Base-by-base conservation (phyloP, 805 yeast genomes). In the Millerozyma acaciae region DNA sequence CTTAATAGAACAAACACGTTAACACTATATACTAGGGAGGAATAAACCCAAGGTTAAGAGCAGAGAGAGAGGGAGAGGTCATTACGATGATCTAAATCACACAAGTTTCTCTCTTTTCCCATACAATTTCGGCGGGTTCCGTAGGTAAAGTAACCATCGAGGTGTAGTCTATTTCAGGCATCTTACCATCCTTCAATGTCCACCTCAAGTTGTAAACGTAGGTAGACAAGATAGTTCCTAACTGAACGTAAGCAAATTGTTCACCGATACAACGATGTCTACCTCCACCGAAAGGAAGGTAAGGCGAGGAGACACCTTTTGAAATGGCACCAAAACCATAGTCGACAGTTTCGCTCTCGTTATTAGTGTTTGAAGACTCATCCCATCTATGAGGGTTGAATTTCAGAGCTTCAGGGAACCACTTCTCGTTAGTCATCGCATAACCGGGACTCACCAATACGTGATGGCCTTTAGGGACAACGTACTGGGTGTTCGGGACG, bases 221-320 rank as follows among this genome's bases (percentile, higher is more conserved):
- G 12, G 87, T 76, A 23, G 85, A 64, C 53, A 93, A 68, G 40
- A 93, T 70, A 31, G 93, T 80, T 31, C 96, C 96, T 45, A 93
- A 75, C 70, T 93, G 98, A 46, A 82, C 79, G 60, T 80, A 86
- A 16, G 98, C 98, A 66, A 93, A 93, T 59, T 90, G 97, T 65
- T 93, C 98, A 57, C 98, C 98, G 53, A 93, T 90, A 68, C 98
- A 93, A 69, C 98, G 84, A 62, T 93, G 98, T 74, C 98, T 84
- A 47, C 98, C 98, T 62, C 97, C 98, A 49, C 98, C 98, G 53
- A 93, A 93, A 35, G 98, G 98, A 57, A 93, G 76, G 65, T 87
- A 93, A 38, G 97, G 96, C 26, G 96, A 86, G 19, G 85, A 70
- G 33, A 90, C 97, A 65, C 97, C 98, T 67, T 93, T 93, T 28